Percentiles rank a stretch among this genome's conserved stretches.
Conservation (phyloP, 1,284 basidiomycete genomes). For the Rhizopogon parksii region DNA sequence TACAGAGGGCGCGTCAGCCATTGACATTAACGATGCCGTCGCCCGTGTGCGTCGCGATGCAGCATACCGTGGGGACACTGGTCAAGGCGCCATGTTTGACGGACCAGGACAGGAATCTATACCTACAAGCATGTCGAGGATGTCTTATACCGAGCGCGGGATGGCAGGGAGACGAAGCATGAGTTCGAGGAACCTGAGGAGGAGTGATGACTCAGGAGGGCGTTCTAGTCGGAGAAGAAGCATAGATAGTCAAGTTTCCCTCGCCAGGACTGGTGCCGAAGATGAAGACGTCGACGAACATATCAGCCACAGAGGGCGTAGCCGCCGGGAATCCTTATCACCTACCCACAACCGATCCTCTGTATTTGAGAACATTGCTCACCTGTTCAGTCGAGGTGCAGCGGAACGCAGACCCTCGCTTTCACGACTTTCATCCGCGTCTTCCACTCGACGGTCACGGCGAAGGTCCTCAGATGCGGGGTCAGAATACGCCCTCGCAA, state of each 20-base stretch:
- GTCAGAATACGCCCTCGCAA: conserved; percentile 51
- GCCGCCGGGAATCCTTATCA: conserved; percentile 29
- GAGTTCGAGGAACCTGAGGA: conserved; percentile 45
- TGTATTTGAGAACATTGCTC: conserved; percentile 63
- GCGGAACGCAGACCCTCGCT: conserved; percentile 46
- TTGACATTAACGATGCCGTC: conserved; percentile 59
- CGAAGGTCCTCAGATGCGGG: conserved; percentile 48
- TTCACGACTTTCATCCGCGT: conserved; percentile 49
- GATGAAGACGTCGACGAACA: conserved; percentile 22
- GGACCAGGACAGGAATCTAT: conserved; percentile 66
- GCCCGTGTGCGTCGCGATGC: conserved; percentile 58
- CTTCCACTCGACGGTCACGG: conserved; percentile 45
- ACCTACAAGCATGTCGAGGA: conserved; percentile 71
- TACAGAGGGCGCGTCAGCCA: conserved; percentile 73
- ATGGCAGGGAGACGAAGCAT: conserved; percentile 35
- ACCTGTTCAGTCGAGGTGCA: conserved; percentile 54
- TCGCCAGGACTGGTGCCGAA: conserved; percentile 15
- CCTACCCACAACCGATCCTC: conserved; percentile 40
- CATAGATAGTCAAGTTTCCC: conserved; percentile 40
- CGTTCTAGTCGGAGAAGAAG: conserved; percentile 38
- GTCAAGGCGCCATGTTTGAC: conserved; percentile 64
- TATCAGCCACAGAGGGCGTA: conserved; percentile 21
- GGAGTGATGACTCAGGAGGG: conserved; percentile 41
- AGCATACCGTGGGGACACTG: conserved; percentile 45
- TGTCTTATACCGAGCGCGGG: conserved; percentile 55